Conservation (phyloP, 768 basidiomycete genomes). For the Heimioporus sp. region DNA sequence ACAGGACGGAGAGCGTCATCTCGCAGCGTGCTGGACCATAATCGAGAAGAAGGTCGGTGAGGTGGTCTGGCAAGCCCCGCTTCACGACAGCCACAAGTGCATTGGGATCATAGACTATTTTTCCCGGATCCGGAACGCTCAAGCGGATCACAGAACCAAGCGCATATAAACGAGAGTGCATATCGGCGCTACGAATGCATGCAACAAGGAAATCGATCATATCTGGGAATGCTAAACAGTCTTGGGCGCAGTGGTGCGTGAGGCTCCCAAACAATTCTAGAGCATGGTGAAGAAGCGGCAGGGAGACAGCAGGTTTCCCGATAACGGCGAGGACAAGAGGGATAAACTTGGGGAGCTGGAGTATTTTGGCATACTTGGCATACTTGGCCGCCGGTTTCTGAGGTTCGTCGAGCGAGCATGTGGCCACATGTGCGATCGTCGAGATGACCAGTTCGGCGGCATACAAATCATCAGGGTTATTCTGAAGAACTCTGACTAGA, state of each 20-base stretch:
- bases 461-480: slow-evolving; percentile 46
- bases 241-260: slow-evolving; percentile 41
- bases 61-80: slow-evolving; percentile 44
- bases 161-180: slow-evolving; percentile 50
- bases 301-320: slow-evolving; percentile 39
- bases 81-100: slow-evolving; percentile 43
- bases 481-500: slow-evolving; percentile 46
- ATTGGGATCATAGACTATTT: slow-evolving; percentile 41
- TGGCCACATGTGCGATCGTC: slow-evolving; percentile 50
- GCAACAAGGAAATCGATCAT: slow-evolving; percentile 51
- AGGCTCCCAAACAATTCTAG: slow-evolving; percentile 42
- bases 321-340: slow-evolving; percentile 41
- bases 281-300: slow-evolving; percentile 49
- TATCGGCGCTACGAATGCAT: slow-evolving; percentile 51
- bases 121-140: slow-evolving; percentile 44
- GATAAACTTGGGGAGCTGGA: slow-evolving; percentile 44
- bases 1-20: slow-evolving; percentile 37
- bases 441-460: slow-evolving; percentile 48
- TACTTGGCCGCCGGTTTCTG: slow-evolving; percentile 32
- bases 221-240: slow-evolving; percentile 42
- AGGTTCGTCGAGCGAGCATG: slow-evolving; percentile 39
- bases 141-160: slow-evolving; percentile 52
- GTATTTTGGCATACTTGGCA: slow-evolving; percentile 22
- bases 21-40: slow-evolving; percentile 52
- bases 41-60: slow-evolving; percentile 43